Evolutionary conservation across 352 stramenopile genomes (phyloP).

Genomic region (Globisporangium polare): DNA sequence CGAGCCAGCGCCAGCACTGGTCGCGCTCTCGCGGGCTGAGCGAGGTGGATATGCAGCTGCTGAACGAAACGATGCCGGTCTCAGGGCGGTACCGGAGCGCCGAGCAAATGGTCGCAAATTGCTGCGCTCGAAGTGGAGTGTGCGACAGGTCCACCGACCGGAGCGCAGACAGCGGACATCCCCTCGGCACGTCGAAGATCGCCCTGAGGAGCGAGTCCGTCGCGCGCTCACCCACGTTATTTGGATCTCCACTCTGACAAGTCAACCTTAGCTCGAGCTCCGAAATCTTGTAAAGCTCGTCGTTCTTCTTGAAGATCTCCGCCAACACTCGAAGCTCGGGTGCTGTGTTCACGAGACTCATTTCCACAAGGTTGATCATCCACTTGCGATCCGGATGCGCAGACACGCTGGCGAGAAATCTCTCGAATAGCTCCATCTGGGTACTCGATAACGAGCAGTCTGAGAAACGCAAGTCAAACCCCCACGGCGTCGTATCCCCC

Average conservation of each 20-base stretch:
- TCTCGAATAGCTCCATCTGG: neutral
- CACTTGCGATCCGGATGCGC: neutral
- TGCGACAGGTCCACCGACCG: neutral
- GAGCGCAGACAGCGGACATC: neutral
- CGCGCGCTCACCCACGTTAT: no score
- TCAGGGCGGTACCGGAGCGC: neutral
- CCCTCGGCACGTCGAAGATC: neutral
- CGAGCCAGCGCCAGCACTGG: conserved; percentile 8
- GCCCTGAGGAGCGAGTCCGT: no score
- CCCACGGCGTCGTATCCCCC: neutral
- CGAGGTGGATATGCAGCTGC: neutral
- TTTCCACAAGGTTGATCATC: neutral
- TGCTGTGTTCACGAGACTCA: neutral
- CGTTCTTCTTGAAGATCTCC: neutral
- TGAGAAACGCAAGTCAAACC: neutral
- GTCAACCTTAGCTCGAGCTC: neutral
- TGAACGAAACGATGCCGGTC: neutral
- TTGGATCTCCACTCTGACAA: neutral
- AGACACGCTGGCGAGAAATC: neutral
- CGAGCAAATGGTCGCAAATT: neutral
- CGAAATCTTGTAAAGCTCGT: neutral
- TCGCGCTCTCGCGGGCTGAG: neutral
- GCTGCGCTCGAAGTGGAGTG: neutral
- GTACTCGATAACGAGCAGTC: neutral
- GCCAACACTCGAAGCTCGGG: neutral